Evolutionary conservation across 2,329 filamentous ascomycete genomes (phyloP).

Genomic region (Pyricularia grisea): DNA sequence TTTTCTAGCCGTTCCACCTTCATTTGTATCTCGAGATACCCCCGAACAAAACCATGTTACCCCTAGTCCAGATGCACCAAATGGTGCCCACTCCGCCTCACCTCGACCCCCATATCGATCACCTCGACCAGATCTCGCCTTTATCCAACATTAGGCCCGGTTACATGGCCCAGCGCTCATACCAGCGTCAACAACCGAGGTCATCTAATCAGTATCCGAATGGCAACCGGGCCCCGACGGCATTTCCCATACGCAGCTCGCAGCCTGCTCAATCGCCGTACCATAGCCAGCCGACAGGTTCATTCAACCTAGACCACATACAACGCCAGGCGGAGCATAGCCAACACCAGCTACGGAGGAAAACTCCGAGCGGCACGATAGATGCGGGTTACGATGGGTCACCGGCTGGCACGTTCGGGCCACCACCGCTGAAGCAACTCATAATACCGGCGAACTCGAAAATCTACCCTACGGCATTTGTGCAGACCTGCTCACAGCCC

Average conservation of each 20-base stretch:
- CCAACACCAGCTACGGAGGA: constrained; percentile 78
- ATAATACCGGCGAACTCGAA: constrained; percentile 51
- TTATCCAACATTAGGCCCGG: constrained; percentile 15
- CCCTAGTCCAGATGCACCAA: constrained; percentile 40
- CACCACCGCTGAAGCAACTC: constrained; percentile 75
- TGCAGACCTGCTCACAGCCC: constrained; percentile 10
- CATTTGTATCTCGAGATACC: not conserved
- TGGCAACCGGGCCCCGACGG: constrained; percentile 16
- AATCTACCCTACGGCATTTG: constrained; percentile 21
- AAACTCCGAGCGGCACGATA: constrained; percentile 90
- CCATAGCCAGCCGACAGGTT: constrained; percentile 15
- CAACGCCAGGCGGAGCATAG: constrained; percentile 20
- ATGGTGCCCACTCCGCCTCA: constrained; percentile 31
- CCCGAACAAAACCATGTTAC: constrained; percentile 30
- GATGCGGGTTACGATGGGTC: constrained; percentile 87
- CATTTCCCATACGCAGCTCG: constrained; percentile 26
- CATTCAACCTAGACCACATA: constrained; percentile 11
- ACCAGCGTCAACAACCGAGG: constrained; percentile 6
- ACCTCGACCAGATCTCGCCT: constrained; percentile 18
- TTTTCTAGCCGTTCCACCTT: not conserved
- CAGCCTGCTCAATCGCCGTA: constrained; percentile 21
- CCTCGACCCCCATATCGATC: constrained; percentile 29
- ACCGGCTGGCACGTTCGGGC: constrained; percentile 60
- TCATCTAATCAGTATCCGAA: constrained; percentile 10
- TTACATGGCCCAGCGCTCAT: constrained; percentile 14